Conservation (phyloP, 2,329 filamentous ascomycete genomes). For the Drechslerella dactyloides region DNA sequence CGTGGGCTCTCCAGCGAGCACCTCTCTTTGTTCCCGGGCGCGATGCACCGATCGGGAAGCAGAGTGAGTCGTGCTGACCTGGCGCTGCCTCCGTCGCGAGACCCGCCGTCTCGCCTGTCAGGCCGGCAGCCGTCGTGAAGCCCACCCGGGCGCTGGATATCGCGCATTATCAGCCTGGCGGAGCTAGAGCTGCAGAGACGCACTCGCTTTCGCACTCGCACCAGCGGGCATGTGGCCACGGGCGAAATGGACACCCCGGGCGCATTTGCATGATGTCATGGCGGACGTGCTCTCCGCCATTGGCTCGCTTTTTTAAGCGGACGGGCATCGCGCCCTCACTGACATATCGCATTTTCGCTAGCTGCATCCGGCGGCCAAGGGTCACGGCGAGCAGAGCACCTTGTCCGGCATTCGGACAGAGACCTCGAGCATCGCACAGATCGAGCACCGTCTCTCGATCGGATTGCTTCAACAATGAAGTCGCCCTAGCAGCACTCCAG, state of each 20-base stretch:
- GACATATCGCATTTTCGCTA: constrained; percentile 34
- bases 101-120: neutral
- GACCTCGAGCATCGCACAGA: neutral
- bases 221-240: constrained; percentile 1
- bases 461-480: neutral
- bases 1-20: no score
- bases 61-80: no score
- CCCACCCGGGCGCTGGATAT: neutral
- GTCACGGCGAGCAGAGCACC: neutral
- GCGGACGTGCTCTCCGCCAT: constrained; percentile 26
- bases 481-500: no score
- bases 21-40: no score
- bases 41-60: no score
- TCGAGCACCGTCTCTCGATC: neutral
- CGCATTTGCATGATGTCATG: constrained; percentile 48
- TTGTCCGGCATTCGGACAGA: no score
- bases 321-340: constrained; percentile 27
- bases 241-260: constrained; percentile 42
- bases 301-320: constrained; percentile 48
- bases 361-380: constrained; percentile 18
- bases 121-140: neutral
- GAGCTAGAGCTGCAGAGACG: neutral
- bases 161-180: neutral
- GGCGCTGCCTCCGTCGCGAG: neutral
- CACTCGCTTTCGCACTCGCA: constrained; percentile 1